Evolutionary conservation across 1,139 yeast genomes (phyloP).

Genomic region (Blastobotrys indianensis): DNA sequence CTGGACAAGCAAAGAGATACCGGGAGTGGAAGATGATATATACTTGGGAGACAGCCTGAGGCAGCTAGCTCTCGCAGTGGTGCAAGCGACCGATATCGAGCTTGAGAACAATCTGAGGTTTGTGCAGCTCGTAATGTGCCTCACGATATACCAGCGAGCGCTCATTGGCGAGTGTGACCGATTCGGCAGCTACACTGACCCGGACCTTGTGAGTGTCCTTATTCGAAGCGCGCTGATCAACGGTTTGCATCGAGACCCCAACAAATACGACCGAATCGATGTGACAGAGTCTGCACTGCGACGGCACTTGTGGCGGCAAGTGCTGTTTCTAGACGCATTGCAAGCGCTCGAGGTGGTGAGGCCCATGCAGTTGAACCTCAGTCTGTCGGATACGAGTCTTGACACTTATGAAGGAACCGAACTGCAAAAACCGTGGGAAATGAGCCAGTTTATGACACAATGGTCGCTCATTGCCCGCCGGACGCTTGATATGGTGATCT

Average conservation of each 20-base stretch:
- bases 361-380: constrained; percentile 18
- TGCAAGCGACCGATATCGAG: constrained; percentile 11
- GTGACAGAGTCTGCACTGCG: constrained; percentile 14
- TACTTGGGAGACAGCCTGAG: constrained; percentile 8
- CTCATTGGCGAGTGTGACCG: constrained; percentile 16
- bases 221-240: constrained; percentile 18
- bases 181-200: constrained; percentile 11
- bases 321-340: constrained; percentile 17
- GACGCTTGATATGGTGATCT: constrained; percentile 5
- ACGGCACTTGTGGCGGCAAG: constrained; percentile 22
- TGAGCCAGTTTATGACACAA: constrained; percentile 2
- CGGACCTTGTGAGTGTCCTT: constrained; percentile 12
- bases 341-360: constrained; percentile 16
- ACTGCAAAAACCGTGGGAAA: constrained; percentile 4
- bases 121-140: constrained; percentile 16
- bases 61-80: constrained; percentile 3
- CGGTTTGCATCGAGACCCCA: constrained; percentile 24
- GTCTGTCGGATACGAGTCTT: constrained; percentile 16
- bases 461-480: constrained; percentile 3
- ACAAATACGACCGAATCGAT: constrained; percentile 7
- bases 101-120: constrained; percentile 17
- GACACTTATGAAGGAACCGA: constrained; percentile 9
- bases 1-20: constrained; percentile 4
- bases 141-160: constrained; percentile 13
- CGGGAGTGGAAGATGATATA: constrained; percentile 4